Conservation (phyloP, 2,329 filamentous ascomycete genomes). For the Rutstroemia sp. region DNA sequence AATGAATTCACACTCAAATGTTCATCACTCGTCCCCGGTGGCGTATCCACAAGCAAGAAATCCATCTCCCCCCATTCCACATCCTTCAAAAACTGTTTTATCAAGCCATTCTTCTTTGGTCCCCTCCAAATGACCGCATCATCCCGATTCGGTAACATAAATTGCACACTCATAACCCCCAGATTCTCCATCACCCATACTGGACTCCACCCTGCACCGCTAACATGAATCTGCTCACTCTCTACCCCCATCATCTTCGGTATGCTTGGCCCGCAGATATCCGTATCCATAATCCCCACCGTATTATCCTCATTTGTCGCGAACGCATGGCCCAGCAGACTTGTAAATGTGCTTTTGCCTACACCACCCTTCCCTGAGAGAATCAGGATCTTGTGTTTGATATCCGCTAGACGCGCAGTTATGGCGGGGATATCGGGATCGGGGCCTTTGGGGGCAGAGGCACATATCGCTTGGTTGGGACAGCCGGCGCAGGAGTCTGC, state of each 20-base stretch:
- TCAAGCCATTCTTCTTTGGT: constrained; percentile 96
- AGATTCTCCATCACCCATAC: constrained; percentile 95
- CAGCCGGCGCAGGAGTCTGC: constrained; percentile 88
- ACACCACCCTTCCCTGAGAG: constrained; percentile 94
- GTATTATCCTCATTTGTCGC: constrained; percentile 69
- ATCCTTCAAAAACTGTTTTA: constrained; percentile 97
- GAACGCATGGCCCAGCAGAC: constrained; percentile 82
- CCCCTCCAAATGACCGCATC: constrained; percentile 97
- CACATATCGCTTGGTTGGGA: constrained; percentile 93
- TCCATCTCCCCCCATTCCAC: constrained; percentile 97
- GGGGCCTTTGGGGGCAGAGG: constrained; percentile 86
- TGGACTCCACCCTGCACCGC: constrained; percentile 81
- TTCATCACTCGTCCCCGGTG: constrained; percentile 91
- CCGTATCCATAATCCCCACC: constrained; percentile 95
- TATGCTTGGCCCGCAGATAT: constrained; percentile 93
- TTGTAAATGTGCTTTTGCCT: constrained; percentile 91
- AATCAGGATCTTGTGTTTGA: constrained; percentile 86
- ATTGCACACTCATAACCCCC: constrained; percentile 95
- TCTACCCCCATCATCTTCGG: constrained; percentile 99
- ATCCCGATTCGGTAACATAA: constrained; percentile 90
- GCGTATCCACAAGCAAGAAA: constrained; percentile 88
- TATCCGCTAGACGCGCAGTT: constrained; percentile 68
- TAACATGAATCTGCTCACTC: constrained; percentile 86
- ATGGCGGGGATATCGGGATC: constrained; percentile 92
- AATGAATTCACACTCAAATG: constrained; percentile 91